Conservation (phyloP, 495 filamentous ascomycete genomes). For the Aspergillus nidulans region DNA sequence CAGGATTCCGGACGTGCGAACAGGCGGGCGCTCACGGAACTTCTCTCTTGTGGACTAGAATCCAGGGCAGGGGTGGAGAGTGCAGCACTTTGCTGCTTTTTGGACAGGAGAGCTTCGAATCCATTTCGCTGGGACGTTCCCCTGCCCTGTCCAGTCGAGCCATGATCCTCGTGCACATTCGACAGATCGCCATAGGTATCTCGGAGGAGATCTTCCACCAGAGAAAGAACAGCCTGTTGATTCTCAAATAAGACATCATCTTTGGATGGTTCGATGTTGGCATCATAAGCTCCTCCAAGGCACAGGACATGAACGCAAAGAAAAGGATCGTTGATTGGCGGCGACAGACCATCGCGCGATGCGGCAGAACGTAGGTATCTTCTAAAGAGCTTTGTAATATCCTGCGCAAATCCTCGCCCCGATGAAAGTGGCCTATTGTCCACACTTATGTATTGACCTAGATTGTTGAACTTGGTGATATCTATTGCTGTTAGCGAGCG, state of each 20-base stretch:
- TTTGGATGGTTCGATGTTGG: slow-evolving; percentile 86
- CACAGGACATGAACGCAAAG: slow-evolving; percentile 70
- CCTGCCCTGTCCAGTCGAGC: neutral
- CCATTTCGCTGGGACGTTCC: neutral
- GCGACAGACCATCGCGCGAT: slow-evolving; percentile 16
- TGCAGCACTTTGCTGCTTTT: neutral
- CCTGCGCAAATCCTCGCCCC: slow-evolving; percentile 58
- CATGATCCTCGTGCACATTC: neutral
- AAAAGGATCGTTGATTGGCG: slow-evolving; percentile 57
- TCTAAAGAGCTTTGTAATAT: slow-evolving; percentile 60
- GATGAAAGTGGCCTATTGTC: slow-evolving; percentile 73
- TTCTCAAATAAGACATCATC: slow-evolving; percentile 80
- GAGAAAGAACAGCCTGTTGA: slow-evolving; percentile 44
- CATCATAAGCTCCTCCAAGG: slow-evolving; percentile 69
- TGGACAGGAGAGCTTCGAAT: neutral
- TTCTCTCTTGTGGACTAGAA: neutral
- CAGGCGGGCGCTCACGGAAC: neutral
- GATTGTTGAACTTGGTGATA: slow-evolving; percentile 48
- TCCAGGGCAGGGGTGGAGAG: neutral
- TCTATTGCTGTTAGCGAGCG: slow-evolving; percentile 30
- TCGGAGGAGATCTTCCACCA: slow-evolving; percentile 53
- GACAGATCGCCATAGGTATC: slow-evolving; percentile 46
- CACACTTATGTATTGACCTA: slow-evolving; percentile 66
- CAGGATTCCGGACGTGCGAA: neutral
- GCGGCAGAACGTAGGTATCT: slow-evolving; percentile 43